Percentiles rank a stretch among this genome's conserved stretches.
phyloP scores from a whole-genome alignment of 345 rosid species.

The Turritis glabra region DNA sequence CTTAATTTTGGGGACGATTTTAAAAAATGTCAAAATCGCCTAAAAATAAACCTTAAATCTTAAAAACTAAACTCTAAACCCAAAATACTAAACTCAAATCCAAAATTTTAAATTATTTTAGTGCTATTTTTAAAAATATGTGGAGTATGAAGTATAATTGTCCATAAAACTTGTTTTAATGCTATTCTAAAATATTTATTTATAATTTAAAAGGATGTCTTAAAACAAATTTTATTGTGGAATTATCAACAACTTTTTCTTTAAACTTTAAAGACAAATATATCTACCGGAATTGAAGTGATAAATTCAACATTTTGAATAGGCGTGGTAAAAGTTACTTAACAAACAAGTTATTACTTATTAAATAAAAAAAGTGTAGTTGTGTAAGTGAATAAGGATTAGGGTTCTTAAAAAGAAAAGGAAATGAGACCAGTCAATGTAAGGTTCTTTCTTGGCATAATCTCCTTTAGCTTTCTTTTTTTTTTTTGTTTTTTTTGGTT shows the following conservation, averaged over 20 bases:
- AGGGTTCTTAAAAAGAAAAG: not conserved
- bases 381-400: not conserved
- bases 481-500: not conserved
- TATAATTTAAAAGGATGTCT: no score
- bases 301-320: not conserved
- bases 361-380: not conserved
- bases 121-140: no score
- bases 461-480: not conserved
- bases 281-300: not conserved
- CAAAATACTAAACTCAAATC: no score
- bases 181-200: no score
- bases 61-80: no score
- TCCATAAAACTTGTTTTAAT: no score
- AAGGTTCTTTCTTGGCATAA: conserved; percentile 20
- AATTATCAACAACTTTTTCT: not conserved
- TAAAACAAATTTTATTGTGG: no score
- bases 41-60: no score
- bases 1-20: no score
- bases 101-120: no score
- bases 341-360: conserved; percentile 4
- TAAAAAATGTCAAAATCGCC: no score
- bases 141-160: no score
- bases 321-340: conserved; percentile 14
- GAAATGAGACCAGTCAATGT: conserved; percentile 4
- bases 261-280: not conserved